Evolutionary conservation across 2,329 filamentous ascomycete species (phyloP).

Genomic region (Ophiostoma populinum): DNA sequence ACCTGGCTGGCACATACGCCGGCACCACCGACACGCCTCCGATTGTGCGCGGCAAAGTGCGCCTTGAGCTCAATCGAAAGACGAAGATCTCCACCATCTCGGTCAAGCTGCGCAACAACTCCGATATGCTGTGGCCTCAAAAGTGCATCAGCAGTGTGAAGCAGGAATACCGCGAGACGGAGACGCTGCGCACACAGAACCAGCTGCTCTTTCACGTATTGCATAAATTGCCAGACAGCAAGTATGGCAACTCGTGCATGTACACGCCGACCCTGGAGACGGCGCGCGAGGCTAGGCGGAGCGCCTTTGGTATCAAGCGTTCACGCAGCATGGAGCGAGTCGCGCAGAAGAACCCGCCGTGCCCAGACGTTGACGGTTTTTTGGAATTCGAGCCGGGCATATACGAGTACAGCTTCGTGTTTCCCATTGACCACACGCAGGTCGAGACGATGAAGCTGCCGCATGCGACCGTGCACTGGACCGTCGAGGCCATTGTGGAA

Average conservation of each 20-base stretch:
- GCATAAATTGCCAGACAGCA: constrained; percentile 40
- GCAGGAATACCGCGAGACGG: constrained; percentile 65
- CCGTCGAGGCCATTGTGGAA: constrained; percentile 70
- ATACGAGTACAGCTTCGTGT: constrained; percentile 60
- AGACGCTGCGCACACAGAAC: constrained; percentile 73
- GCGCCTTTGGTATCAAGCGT: constrained; percentile 46
- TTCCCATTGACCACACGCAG: constrained; percentile 75
- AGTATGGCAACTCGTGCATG: constrained; percentile 46
- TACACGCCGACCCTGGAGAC: constrained; percentile 25
- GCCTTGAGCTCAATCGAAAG: constrained; percentile 71
- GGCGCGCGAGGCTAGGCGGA: no score
- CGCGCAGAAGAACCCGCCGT: no score
- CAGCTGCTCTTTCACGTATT: constrained; percentile 82
- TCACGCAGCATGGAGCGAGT: constrained; percentile 67
- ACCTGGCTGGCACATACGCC: no score
- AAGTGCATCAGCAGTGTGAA: constrained; percentile 72
- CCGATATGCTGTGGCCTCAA: constrained; percentile 89
- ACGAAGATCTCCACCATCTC: constrained; percentile 86
- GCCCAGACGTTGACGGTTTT: no score
- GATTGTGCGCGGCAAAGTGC: constrained; percentile 69
- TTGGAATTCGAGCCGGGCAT: constrained; percentile 66
- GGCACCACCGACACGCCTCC: constrained; percentile 45
- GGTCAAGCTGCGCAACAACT: constrained; percentile 69
- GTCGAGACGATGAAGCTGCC: constrained; percentile 81
- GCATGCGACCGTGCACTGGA: constrained; percentile 74